Evolutionary conservation across 495 filamentous ascomycete genomes (phyloP), one percentile per base, ranked within the genome.

Genomic region (Lentithecium fluviatile): DNA sequence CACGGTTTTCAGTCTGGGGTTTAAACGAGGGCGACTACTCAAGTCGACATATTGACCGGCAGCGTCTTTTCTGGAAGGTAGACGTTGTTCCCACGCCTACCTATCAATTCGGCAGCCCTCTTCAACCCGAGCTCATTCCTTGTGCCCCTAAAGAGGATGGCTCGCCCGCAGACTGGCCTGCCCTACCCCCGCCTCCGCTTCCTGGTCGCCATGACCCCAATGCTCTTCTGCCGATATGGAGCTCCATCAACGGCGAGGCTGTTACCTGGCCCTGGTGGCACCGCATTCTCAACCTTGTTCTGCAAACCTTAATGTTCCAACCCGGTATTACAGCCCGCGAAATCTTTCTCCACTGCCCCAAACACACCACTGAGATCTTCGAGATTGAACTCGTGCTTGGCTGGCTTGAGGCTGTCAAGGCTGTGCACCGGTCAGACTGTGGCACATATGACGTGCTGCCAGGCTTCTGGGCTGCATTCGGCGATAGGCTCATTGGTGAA

Each of bases 221-320:
- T 69, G 75, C 63, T 67, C 83, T 69, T 65, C 76, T 89, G 19
- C 91, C 91, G 0, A 73, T 91, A 24, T 96, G 91, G 91, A 83
- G 82, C 59, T 89, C 90, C 71, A 87, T 95, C 46, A 83, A 89
- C 50, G 84, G 82, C 0, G 71, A 80, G 8, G 12, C 26, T 1
- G 71, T 91, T 12, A 79, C 88, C 36, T 63, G 58, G 2, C 73
- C 78, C 6, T 74, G 87, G 38, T 96, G 91, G 91, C 74, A 83
- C 17, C 65, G 65, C 23, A 45, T 57, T 10, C 54, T 62, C 24
- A 51, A 60, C 24, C 37, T 67, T n/a, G 55, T 67, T 15, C 32
- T 67, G 2, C 59, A 65, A 21, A 25, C 26, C 34, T 13, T 65
- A 7, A 45, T 52, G 10, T 65, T 60, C 13, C 56, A 45, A 15